Evolutionary conservation across 108 stramenopile species (phyloP), one percentile per base, ranked within the genome.

Genomic region (Cyclotella choctawhatcheeana): DNA sequence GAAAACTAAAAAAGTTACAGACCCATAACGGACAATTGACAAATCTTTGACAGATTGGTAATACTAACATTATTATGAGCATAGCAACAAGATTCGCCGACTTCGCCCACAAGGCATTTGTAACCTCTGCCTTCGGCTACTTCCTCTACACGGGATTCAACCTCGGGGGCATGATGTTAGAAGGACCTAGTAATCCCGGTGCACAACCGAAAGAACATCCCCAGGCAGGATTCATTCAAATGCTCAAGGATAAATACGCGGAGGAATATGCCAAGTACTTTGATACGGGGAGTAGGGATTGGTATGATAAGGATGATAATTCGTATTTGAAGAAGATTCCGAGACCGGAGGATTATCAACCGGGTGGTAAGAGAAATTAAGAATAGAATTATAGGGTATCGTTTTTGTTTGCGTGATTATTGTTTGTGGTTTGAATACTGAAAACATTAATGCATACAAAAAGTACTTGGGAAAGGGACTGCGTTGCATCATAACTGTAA

Each of bases 241-340:
- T 84, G 53, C 63, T 93, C 29, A 59, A 70, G 44, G 86, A 93
- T 22, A 86, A 88, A 54, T 87, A 86, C 31, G 76, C 82, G 25
- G 89, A 93, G 71, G 92, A 90, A 64, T 87, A 87, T 33, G 58
- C 73, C 34, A 81, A 79, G 24, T 83, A 87, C 58, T 71, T 88
- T 44, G 81, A 84, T 44, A 83, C 83, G 17, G 82, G 77, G 12
- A 81, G 84, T 44, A 72, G 89, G 37, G 92, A 93, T 77, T 84
- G 92, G 81, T 93, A 93, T 68, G 89, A 90, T 37, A 83, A 76
- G 40, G 92, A 93, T 40, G 92, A 93, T 65, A 71, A 93, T 74
- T 89, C 88, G 29, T 93, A 89, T 79, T 64, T 90, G 65, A 86
- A 93, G 47, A 83, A 88, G 30, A 65, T 86, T 27, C 89, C 89